A percentile compares a stretch with the other conserved stretches of the same genome.
Evolutionary conservation across 768 basidiomycete species (phyloP).

Genomic region (Amanita polypyramis): DNA sequence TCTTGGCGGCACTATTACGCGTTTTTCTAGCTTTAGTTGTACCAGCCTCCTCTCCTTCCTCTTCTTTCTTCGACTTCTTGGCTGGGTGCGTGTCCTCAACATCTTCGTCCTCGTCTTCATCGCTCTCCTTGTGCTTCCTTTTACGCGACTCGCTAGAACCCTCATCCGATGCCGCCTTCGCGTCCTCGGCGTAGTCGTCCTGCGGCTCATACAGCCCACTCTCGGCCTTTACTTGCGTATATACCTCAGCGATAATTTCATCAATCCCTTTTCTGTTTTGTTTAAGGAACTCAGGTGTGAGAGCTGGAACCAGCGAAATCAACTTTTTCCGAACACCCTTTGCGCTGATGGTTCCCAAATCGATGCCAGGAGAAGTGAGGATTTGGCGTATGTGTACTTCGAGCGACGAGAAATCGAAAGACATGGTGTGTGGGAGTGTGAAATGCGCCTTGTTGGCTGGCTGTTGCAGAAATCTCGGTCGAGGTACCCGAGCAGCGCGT

Average conservation of each 20-base stretch:
- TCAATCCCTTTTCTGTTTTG: slow-evolving; percentile 63
- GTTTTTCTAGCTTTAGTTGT: background rate
- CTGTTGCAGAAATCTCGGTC: background rate
- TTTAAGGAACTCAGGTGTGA: slow-evolving; percentile 54
- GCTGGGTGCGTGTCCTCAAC: slow-evolving; percentile 24
- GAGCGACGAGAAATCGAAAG: slow-evolving; percentile 41
- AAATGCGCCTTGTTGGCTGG: background rate
- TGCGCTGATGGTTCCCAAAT: slow-evolving; percentile 74
- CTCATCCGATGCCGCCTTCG: slow-evolving; percentile 10
- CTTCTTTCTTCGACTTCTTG: slow-evolving; percentile 28
- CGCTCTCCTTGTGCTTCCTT: slow-evolving; percentile 24
- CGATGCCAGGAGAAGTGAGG: slow-evolving; percentile 65
- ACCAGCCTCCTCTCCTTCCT: background rate
- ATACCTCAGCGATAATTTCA: slow-evolving; percentile 54
- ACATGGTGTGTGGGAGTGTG: slow-evolving; percentile 25
- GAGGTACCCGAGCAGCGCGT: background rate
- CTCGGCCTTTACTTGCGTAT: slow-evolving; percentile 42
- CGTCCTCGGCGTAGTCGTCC: background rate
- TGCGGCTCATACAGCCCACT: slow-evolving; percentile 3
- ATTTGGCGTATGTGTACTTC: slow-evolving; percentile 57
- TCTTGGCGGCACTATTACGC: slow-evolving; percentile 18
- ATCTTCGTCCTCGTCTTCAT: slow-evolving; percentile 23
- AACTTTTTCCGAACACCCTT: slow-evolving; percentile 81
- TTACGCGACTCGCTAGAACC: slow-evolving; percentile 24
- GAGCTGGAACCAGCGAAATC: slow-evolving; percentile 35